Percentiles rank a stretch among this genome's conserved stretches.
These are phyloP conservation scores for Backusella tarrabulga DNA, from an alignment of 192 early-diverging fungal genomes.

Conservation along the genomic window DNA sequence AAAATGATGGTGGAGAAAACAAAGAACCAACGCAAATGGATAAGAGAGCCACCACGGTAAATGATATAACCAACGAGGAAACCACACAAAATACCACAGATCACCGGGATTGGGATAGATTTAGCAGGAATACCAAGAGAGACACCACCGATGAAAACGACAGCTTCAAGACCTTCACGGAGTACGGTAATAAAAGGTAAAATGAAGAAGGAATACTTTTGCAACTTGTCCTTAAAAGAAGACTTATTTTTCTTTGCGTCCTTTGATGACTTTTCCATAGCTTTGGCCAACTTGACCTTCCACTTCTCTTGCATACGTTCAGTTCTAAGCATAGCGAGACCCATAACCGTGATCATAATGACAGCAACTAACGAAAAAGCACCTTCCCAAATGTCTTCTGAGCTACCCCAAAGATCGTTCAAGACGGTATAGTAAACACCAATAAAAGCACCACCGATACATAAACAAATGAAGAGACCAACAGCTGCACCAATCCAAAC, in stretches of 20 bases:
- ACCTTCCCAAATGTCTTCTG: slow-evolving; percentile 88
- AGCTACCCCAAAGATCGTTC: slow-evolving; percentile 54
- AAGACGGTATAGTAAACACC: slow-evolving; percentile 69
- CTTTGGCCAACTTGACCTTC: slow-evolving; percentile 38
- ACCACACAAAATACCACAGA: slow-evolving; percentile 71
- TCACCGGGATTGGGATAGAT: slow-evolving; percentile 79
- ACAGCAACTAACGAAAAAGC: slow-evolving; percentile 76
- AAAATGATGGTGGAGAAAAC: slow-evolving; percentile 67
- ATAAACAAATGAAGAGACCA: slow-evolving; percentile 66
- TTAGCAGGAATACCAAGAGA: slow-evolving; percentile 36
- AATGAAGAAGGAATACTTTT: slow-evolving; percentile 70
- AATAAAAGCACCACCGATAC: slow-evolving; percentile 78
- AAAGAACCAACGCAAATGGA: slow-evolving; percentile 81
- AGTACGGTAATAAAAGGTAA: slow-evolving; percentile 83
- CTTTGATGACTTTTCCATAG: slow-evolving; percentile 23
- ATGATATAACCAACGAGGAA: slow-evolving; percentile 68
- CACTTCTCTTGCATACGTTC: slow-evolving; percentile 75
- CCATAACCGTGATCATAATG: slow-evolving; percentile 81
- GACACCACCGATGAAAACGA: slow-evolving; percentile 87
- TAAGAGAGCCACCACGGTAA: slow-evolving; percentile 65
- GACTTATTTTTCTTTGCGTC: not conserved
- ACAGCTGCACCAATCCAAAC: slow-evolving; percentile 75
- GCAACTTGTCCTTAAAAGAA: not conserved
- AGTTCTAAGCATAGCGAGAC: slow-evolving; percentile 75
- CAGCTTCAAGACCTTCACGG: slow-evolving; percentile 86